Percentiles rank a stretch among this genome's conserved stretches.
These are phyloP conservation scores for Nemania sp. DNA, from an alignment of 2,329 filamentous ascomycete genomes.

Conservation along the genomic window DNA sequence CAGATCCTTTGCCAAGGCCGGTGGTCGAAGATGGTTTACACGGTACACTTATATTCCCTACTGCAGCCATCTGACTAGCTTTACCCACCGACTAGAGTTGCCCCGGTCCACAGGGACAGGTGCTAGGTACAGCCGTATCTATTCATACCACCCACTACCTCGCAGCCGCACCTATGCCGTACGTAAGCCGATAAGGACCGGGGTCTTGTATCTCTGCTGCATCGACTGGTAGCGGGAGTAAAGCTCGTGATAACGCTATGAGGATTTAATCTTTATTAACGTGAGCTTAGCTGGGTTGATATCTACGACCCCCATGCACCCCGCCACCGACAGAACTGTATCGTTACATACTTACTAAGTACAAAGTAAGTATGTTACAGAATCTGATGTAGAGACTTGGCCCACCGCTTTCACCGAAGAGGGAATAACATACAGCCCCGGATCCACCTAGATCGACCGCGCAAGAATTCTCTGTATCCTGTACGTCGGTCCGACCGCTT, in stretches of 20 bases:
- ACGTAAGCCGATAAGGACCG: conserved; percentile 17
- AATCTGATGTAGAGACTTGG: neutral
- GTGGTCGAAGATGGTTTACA: conserved; percentile 22
- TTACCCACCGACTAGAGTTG: conserved; percentile 23
- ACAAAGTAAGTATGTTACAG: neutral
- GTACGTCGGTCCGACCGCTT: neutral
- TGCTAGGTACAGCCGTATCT: conserved; percentile 10
- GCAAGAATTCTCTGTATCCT: neutral
- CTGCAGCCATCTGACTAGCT: conserved; percentile 34
- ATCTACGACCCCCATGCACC: neutral
- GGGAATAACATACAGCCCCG: neutral
- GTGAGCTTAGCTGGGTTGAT: neutral
- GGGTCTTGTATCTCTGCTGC: conserved; percentile 2
- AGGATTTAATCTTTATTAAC: neutral
- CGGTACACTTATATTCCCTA: conserved; percentile 23
- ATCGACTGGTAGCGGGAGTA: neutral
- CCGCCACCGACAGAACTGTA: neutral
- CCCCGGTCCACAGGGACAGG: neutral
- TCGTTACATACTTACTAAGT: too few relatives aligned
- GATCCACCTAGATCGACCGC: neutral
- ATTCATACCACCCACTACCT: neutral
- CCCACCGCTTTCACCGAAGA: neutral
- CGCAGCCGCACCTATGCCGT: conserved; percentile 1
- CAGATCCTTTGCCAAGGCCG: conserved; percentile 36
- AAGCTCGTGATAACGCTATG: neutral